phyloP scores from a whole-genome alignment of 257 asterid species.

The Prunella vulgaris region DNA sequence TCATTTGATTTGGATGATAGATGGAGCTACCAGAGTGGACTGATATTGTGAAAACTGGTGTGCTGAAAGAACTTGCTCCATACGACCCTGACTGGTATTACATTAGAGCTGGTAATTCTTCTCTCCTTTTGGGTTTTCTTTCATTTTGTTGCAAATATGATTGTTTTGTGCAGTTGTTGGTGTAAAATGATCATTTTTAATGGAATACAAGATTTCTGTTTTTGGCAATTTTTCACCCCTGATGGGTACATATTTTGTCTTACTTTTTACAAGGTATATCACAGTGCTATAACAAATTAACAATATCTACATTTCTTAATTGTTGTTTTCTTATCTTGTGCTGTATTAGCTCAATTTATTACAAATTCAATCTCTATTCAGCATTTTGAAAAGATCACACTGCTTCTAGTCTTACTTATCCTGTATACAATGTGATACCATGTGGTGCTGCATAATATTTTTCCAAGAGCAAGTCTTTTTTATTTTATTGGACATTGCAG shows the following conservation, averaged over 20 bases:
- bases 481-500: slow-evolving; percentile 27
- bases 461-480: neutral
- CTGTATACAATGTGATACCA: neutral
- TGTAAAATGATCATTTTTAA: neutral
- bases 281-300: neutral
- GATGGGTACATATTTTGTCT: no score
- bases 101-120: slow-evolving; percentile 71
- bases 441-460: neutral
- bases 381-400: neutral
- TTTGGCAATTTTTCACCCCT: no score
- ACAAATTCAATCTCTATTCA: neutral
- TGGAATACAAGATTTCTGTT: neutral
- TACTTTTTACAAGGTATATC: neutral
- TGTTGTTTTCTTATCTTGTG: neutral
- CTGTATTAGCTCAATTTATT: neutral
- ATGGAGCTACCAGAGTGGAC: slow-evolving; percentile 97
- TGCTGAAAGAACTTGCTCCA: slow-evolving; percentile 82
- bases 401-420: neutral
- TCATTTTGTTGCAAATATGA: neutral
- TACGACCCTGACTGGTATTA: slow-evolving; percentile 97
- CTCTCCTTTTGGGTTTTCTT: no score
- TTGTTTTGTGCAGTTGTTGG: no score
- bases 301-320: neutral
- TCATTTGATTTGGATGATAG: slow-evolving; percentile 21
- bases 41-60: slow-evolving; percentile 87